Base-by-base conservation (phyloP, 2,329 filamentous ascomycete species). In the Tolypocladium cylindrosporum region DNA sequence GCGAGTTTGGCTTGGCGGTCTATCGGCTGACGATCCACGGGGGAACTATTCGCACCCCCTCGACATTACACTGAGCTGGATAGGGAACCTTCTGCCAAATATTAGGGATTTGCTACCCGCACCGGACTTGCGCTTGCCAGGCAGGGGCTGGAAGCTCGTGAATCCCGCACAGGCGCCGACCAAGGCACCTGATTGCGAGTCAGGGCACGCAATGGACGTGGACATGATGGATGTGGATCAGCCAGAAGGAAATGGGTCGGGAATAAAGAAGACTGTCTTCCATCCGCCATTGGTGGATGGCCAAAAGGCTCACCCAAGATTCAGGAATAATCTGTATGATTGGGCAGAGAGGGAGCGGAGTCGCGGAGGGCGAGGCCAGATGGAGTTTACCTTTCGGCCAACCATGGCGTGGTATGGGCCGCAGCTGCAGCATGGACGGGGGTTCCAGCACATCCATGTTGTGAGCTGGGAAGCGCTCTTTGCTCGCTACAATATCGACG, bases 401-500 rank as follows among this genome's bases (percentile, higher is more conserved):
- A 84, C 82, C 1, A 59, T 71, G 59, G 68, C 76, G 5, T 85
- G 82, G 82, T 85, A 84, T 61, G 62, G 63, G 4, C 69, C 76
- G 42, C 77, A 81, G 61, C 62, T 71, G 31, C 65, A 66, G 1
- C 78, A 80, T 63, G 79, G 78, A 2, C 73, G 80, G 24, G 76
- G 74, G 1, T 81, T 73, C 57, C 75, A 77, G 55, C 80, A 84
- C 60, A 69, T 85, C 4, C 64, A 68, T 5, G 75, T 84, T 6
- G 68, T 68, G 39, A 58, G 66, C 2, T 83, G 77, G 74, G 69
- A 77, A 39, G 63, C 57, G 8, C 68, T 81, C 10, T 75, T 78
- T 45, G 57, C 65, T 13, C 60, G 63, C 31, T 64, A 65, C 57
- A 61, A 57, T 31, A 71, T 72, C 54, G 61, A 63, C 10, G 58